These are phyloP conservation scores for Chenopodium album DNA, from an alignment of 148 eudicot genomes.

Conservation along the genomic window DNA sequence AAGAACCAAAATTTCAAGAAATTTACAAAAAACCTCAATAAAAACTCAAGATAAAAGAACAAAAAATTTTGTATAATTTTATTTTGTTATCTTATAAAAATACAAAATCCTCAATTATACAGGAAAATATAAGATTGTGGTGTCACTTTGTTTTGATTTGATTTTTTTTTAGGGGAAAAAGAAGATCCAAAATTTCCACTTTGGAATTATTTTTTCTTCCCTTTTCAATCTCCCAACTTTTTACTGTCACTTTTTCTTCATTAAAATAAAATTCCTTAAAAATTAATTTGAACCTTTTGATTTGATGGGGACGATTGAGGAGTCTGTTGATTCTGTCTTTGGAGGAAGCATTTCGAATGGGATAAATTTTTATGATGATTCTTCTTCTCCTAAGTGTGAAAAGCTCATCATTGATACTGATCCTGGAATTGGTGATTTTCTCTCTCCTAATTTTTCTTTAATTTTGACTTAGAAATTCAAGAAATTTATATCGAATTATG, in stretches of 20 bases:
- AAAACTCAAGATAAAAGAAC: too few relatives aligned
- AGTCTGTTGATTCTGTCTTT: slow-evolving; percentile 26
- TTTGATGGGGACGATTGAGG: slow-evolving; percentile 23
- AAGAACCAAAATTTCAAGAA: too few relatives aligned
- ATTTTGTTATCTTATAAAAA: too few relatives aligned
- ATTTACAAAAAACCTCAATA: too few relatives aligned
- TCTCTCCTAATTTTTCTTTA: background rate
- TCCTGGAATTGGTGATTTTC: slow-evolving; percentile 73
- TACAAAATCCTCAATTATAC: too few relatives aligned
- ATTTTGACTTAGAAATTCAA: background rate
- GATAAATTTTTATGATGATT: background rate
- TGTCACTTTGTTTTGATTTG: too few relatives aligned
- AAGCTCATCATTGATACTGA: slow-evolving; percentile 89
- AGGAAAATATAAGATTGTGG: too few relatives aligned
- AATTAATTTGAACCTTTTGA: background rate
- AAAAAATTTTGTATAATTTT: too few relatives aligned
- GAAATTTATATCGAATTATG: background rate
- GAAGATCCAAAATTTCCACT: background rate
- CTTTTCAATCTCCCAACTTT: background rate
- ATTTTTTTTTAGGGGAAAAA: too few relatives aligned
- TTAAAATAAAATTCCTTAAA: background rate
- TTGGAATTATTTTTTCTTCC: too few relatives aligned
- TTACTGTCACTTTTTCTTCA: background rate
- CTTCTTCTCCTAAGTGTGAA: slow-evolving; percentile 21
- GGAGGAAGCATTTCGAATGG: slow-evolving; percentile 27